Base-by-base conservation (phyloP, 805 yeast genomes). In the Saccharomycopsis fodiens region DNA sequence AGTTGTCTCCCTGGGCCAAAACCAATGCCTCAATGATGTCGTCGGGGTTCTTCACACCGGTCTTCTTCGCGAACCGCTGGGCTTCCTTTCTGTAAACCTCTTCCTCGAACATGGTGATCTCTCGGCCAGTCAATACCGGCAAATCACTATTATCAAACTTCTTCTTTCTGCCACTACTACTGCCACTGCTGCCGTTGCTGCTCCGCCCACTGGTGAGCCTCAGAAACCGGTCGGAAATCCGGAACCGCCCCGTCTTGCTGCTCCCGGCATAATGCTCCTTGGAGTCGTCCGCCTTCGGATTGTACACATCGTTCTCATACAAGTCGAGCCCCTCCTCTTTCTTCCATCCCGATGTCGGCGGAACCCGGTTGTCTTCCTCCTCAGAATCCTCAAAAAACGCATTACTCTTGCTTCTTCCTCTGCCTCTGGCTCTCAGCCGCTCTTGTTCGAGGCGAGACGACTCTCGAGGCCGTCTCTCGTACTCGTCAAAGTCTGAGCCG, bases 1-100 rank as follows among this genome's bases (percentile, higher is more conserved):
- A 71, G 8, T 82, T 56, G 56, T 78, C 75, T 13, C 94, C 94
- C 41, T 67, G 65, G 15, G 82, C 65, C 31, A 75, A 60, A 7
- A 68, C 64, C 51, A 85, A 67, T 22, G 88, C 85, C 55, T 85
- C 93, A 44, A 77, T 65, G 48, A 74, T 72, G 27, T 72, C 64
- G 52, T 80, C 83, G 35, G 69, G 66, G 58, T 81, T 74, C 17
- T 60, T 61, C 54, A 65, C 81, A 0, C 91, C 94, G 61, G 72
- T 69, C 17, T 71, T 69, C 54, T 68, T 70, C 44, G 65, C 61
- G 52, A 78, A 60, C 44, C 64, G 62, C 41, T 69, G 65, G 13
- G 77, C 73, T 48, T 70, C 74, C 39, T 67, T 67, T 35, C 68
- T 65, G 56, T 72, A 81, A 53, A 73, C 74, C 29, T 68, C 60